Evolutionary conservation across 306 rosid species (phyloP).

Genomic region (Lathyrus aphaca): DNA sequence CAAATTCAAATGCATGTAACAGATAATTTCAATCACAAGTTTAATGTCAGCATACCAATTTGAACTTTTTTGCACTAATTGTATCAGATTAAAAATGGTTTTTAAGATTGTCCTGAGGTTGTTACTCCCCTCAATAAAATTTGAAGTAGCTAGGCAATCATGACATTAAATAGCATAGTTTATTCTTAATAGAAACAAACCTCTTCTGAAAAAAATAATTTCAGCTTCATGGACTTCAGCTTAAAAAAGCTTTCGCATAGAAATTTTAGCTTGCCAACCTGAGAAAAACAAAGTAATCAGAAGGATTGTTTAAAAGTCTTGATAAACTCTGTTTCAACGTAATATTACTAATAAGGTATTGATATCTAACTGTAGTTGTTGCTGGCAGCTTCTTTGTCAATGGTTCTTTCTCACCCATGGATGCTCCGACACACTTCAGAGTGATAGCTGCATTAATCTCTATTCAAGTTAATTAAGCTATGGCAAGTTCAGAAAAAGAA

Average conservation of each 20-base stretch:
- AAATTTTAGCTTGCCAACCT: constrained; percentile 89
- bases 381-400: constrained; percentile 85
- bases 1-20: constrained; percentile 36
- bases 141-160: constrained; percentile 19
- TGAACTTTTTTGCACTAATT: neutral
- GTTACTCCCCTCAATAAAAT: constrained; percentile 8
- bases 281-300: constrained; percentile 35
- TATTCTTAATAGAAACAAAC: constrained; percentile 45
- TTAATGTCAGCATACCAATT: constrained; percentile 27
- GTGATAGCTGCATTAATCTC: constrained; percentile 73
- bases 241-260: constrained; percentile 94
- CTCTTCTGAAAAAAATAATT: constrained; percentile 86
- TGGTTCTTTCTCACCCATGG: constrained; percentile 85
- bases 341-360: constrained; percentile 4
- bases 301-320: constrained; percentile 6
- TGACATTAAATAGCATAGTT: constrained; percentile 24
- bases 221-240: constrained; percentile 73
- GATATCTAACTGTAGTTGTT: constrained; percentile 65
- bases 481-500: constrained; percentile 22
- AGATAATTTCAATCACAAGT: neutral
- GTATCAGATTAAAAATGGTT: constrained; percentile 16
- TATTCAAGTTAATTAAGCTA: constrained; percentile 32
- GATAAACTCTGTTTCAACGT: constrained; percentile 39
- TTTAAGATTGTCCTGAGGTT: constrained; percentile 17
- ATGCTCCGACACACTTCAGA: constrained; percentile 88